Percentiles rank a stretch among this genome's conserved stretches.
Evolutionary conservation across 2,329 filamentous ascomycete species (phyloP).

Genomic region (Diaporthe amygdali): DNA sequence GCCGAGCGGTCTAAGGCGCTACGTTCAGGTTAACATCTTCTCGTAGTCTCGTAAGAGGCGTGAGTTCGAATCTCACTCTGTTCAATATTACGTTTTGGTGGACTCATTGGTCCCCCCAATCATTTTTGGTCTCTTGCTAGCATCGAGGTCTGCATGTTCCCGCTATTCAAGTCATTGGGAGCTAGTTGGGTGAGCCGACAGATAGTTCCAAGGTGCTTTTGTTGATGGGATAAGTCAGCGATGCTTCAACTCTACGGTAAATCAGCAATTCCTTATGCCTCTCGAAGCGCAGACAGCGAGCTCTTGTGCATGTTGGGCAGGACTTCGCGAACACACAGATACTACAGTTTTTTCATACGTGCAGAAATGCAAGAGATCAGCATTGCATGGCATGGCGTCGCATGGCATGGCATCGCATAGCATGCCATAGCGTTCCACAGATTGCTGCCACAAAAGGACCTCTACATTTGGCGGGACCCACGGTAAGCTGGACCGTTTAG

Average conservation of each 20-base stretch:
- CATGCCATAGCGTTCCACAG: neutral
- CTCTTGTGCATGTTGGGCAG: neutral
- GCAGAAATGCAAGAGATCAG: neutral
- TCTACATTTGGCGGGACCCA: neutral
- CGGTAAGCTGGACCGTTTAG: neutral
- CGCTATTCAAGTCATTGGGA: neutral
- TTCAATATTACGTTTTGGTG: neutral
- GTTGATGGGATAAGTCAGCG: neutral
- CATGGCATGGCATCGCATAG: neutral
- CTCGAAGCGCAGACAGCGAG: neutral
- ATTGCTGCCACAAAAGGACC: neutral
- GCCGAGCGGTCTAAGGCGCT: conserved; percentile 5
- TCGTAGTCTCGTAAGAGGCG: conserved; percentile 8
- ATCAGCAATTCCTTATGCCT: no score
- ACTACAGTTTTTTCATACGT: neutral
- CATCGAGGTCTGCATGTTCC: neutral
- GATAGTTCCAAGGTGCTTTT: no score
- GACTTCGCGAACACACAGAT: neutral
- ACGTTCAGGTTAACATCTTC: conserved; percentile 8
- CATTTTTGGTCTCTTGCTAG: neutral
- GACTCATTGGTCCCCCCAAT: neutral
- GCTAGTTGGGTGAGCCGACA: neutral
- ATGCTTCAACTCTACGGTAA: no score
- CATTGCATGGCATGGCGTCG: neutral
- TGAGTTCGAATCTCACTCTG: neutral